A percentile compares a stretch with the other conserved stretches of the same genome.
Evolutionary conservation across 1,139 yeast genomes (phyloP).

Genomic region (Kazachstania sp.): DNA sequence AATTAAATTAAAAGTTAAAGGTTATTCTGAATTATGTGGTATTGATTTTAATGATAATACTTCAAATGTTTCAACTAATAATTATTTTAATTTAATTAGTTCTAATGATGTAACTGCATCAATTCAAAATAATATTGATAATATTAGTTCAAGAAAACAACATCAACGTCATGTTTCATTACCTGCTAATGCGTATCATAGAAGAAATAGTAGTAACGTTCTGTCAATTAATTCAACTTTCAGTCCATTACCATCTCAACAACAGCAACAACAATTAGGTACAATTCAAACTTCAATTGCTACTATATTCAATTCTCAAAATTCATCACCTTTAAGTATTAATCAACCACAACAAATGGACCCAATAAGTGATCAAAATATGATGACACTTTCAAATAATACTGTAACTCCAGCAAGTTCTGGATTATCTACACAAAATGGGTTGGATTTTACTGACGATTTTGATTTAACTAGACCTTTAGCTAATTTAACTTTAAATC

Average conservation of each 20-base stretch:
- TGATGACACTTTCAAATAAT: neutral
- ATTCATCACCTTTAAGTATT: conserved; percentile 9
- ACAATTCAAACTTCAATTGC: conserved; percentile 5
- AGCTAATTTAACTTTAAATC: conserved; percentile 5
- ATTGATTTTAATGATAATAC: conserved; percentile 16
- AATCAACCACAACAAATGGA: conserved; percentile 11
- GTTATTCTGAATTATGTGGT: conserved; percentile 28
- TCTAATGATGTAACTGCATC: neutral
- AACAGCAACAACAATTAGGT: conserved; percentile 8
- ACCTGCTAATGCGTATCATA: conserved; percentile 24
- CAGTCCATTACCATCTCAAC: conserved; percentile 7
- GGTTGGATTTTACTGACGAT: neutral
- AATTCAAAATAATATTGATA: conserved; percentile 4
- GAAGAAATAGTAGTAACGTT: conserved; percentile 29
- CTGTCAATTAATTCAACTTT: conserved; percentile 14
- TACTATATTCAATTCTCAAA: conserved; percentile 8
- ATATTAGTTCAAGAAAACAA: conserved; percentile 12
- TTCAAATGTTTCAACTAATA: neutral
- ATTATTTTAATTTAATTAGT: neutral
- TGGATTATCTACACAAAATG: neutral
- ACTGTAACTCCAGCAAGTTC: neutral
- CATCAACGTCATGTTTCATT: conserved; percentile 30
- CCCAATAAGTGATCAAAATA: neutral
- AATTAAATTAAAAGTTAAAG: conserved; percentile 33
- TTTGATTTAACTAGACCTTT: conserved; percentile 7